Evolutionary conservation across 139 green algal species (phyloP), one percentile per base, ranked within the genome.

Genomic region (Micromonas pusilla): DNA sequence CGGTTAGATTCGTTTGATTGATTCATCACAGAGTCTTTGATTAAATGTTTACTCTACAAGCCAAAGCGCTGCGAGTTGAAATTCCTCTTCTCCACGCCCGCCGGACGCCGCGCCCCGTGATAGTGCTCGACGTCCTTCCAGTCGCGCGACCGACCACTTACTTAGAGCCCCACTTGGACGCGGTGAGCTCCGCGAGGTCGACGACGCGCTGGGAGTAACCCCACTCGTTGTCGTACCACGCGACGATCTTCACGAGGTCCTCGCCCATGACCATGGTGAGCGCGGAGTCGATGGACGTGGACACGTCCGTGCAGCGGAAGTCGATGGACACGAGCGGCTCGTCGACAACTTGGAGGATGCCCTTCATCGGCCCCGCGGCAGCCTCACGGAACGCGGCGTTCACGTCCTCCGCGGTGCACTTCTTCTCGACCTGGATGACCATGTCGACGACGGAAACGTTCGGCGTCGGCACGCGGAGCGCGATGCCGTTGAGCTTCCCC

Each of bases 361-460:
- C 83, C 68, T 88, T 86, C 25, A 86, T 32, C 45, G 33, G 28
- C 52, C 77, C 80, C 4, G 76, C 78, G 72, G 85, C 83, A 32
- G 85, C 77, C 73, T 88, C 84, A 33, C 83, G 76, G 84, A 89
- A 88, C 37, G 85, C 85, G 37, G 37, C 70, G 80, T 89, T 89
- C 45, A 89, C 80, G 73, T 86, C 81, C 77, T 89, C 85, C 67
- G 85, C 85, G 71, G 83, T 86, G 64, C 54, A 77, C 80, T 88
- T 88, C 83, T 89, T 89, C 84, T 87, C 81, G 39, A 53, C 57
- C 89, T 98, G 94, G 25, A 84, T 52, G 21, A 89, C 85, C 0
- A 89, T 72, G 65, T 89, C 85, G 78, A 89, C 85, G 60, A 89
- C 73, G 68, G 85, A 89, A 6, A 89, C 85, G 79, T 89, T 89